Conservation (phyloP, 2,329 filamentous ascomycete species). For the Trichoderma brevicompactum region DNA sequence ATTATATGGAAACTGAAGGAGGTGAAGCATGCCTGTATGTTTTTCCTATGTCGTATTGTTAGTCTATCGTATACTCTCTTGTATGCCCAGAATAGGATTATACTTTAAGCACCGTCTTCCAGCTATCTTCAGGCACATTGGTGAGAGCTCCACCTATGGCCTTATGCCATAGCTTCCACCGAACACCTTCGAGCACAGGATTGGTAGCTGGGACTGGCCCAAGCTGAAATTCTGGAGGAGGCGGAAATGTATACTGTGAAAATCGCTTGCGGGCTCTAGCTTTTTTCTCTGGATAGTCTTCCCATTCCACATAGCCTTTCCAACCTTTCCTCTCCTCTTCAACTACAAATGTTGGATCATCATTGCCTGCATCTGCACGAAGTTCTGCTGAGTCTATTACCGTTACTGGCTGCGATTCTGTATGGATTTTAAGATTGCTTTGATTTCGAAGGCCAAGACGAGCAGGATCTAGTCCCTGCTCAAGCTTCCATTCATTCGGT, state of each 20-base stretch:
- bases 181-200: conserved; percentile 58
- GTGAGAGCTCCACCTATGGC: conserved; percentile 49
- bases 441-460: not conserved
- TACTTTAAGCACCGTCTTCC: conserved; percentile 53
- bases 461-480: conserved; percentile 1
- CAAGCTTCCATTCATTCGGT: conserved; percentile 2
- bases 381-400: not conserved
- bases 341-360: not conserved
- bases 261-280: conserved; percentile 59
- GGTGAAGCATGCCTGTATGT: conserved; percentile 62
- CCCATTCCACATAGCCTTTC: conserved; percentile 61
- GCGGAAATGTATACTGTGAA: conserved; percentile 36
- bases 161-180: conserved; percentile 63
- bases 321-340: conserved; percentile 4
- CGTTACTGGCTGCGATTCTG: not conserved
- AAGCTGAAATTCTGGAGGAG: conserved; percentile 60
- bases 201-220: conserved; percentile 60
- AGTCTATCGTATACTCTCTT: not conserved
- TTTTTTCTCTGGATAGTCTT: conserved; percentile 71
- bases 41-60: conserved; percentile 51
- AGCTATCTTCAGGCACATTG: conserved; percentile 60
- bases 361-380: not conserved
- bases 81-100: not conserved
- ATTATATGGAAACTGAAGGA: conserved; percentile 67
- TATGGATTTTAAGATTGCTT: conserved; percentile 6